Percentiles rank a stretch among this genome's conserved stretches.
phyloP scores from a whole-genome alignment of 164 flowering plant species.

The Amborella trichopoda region DNA sequence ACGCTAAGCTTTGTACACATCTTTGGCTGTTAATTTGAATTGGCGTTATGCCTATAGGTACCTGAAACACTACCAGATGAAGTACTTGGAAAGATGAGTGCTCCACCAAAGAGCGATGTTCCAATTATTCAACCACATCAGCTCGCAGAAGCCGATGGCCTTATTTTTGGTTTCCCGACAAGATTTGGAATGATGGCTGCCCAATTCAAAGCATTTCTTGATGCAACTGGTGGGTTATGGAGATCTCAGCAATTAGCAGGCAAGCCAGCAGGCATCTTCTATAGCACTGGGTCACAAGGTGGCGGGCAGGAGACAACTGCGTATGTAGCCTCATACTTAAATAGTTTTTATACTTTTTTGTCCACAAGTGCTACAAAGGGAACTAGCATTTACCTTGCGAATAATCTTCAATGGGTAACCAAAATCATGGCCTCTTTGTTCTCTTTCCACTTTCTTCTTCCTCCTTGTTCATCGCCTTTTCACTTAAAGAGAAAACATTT shows the following conservation, averaged over 20 bases:
- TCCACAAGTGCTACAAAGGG: too few species aligned
- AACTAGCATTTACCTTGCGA: too few species aligned
- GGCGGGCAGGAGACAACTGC: constrained; percentile 68
- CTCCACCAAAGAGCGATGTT: constrained; percentile 49
- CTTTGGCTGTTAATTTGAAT: not conserved
- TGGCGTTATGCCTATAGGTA: constrained; percentile 21
- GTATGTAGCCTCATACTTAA: constrained; percentile 33
- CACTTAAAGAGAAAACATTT: too few species aligned
- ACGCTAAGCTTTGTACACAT: too few species aligned
- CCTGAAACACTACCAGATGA: constrained; percentile 51
- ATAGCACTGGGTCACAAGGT: constrained; percentile 59
- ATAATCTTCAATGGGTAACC: too few species aligned
- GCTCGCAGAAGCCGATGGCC: constrained; percentile 52
- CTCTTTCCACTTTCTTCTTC: too few species aligned
- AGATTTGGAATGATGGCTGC: constrained; percentile 67
- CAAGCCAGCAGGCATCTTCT: constrained; percentile 63
- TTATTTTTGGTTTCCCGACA: constrained; percentile 61
- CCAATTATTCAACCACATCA: constrained; percentile 38
- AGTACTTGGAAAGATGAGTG: constrained; percentile 49
- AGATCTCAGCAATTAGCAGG: constrained; percentile 42
- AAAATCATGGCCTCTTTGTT: too few species aligned
- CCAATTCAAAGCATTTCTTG: constrained; percentile 53
- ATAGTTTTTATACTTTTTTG: too few species aligned
- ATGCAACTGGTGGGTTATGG: constrained; percentile 58
- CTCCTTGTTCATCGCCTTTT: too few species aligned